Evolutionary conservation across 805 yeast species (phyloP).

Genomic region (Candida boidinii): DNA sequence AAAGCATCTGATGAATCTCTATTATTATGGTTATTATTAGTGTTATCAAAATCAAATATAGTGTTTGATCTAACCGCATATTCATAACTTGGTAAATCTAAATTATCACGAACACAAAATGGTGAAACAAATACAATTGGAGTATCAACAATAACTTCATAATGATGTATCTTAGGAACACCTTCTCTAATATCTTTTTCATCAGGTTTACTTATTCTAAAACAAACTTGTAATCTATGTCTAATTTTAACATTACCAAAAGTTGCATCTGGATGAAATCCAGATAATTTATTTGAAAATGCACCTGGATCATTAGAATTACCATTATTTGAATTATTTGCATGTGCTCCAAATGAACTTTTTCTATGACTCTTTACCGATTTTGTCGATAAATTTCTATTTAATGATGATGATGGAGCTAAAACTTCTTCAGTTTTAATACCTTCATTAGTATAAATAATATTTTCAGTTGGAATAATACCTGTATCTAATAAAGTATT

Average conservation of each 20-base stretch:
- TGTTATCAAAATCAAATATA: conserved; percentile 5
- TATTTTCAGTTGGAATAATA: too few relatives aligned
- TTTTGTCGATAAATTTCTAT: too few relatives aligned
- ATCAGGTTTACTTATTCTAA: conserved; percentile 59
- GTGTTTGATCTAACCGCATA: conserved; percentile 17
- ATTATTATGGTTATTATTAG: conserved; percentile 6
- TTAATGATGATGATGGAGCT: too few relatives aligned
- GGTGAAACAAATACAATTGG: conserved; percentile 53
- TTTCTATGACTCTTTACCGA: too few relatives aligned
- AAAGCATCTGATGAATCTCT: too few relatives aligned
- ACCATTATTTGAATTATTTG: too few relatives aligned
- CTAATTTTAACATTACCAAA: conserved; percentile 53
- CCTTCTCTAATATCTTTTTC: conserved; percentile 23
- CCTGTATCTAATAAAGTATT: too few relatives aligned
- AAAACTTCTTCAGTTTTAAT: too few relatives aligned
- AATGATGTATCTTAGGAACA: conserved; percentile 52
- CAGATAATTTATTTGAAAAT: too few relatives aligned
- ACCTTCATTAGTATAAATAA: too few relatives aligned
- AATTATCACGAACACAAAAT: conserved; percentile 21
- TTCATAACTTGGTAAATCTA: conserved; percentile 32
- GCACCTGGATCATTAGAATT: too few relatives aligned
- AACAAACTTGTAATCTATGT: conserved; percentile 64
- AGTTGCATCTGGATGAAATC: conserved; percentile 55
- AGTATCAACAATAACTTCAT: conserved; percentile 74
- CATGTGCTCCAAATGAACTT: too few relatives aligned